These are phyloP conservation scores for Saccharomycopsis malanga DNA, from an alignment of 805 yeast species.

Conservation along the genomic window DNA sequence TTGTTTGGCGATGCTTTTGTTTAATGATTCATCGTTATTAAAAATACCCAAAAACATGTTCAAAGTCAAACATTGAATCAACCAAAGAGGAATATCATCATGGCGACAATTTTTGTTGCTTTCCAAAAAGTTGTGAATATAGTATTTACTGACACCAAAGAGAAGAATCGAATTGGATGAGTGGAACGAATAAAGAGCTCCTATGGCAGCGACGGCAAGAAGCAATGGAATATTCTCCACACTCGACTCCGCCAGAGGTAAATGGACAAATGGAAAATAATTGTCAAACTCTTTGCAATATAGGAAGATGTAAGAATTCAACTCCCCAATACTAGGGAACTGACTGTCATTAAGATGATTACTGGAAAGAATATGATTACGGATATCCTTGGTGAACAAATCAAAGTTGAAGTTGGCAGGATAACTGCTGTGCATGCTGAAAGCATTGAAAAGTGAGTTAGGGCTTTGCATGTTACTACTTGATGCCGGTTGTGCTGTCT, in stretches of 20 bases:
- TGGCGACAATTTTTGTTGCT: conserved; percentile 34
- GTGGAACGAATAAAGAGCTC: conserved; percentile 80
- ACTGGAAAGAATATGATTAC: conserved; percentile 39
- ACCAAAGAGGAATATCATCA: conserved; percentile 74
- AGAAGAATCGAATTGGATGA: conserved; percentile 66
- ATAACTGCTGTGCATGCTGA: conserved; percentile 11
- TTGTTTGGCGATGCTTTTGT: conserved; percentile 68
- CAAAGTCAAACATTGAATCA: conserved; percentile 75
- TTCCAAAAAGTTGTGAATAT: conserved; percentile 62
- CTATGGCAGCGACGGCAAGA: conserved; percentile 78
- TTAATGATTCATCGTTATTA: conserved; percentile 53
- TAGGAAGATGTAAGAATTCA: conserved; percentile 68
- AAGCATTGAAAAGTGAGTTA: background rate
- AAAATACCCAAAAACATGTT: conserved; percentile 80
- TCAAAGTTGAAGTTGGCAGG: conserved; percentile 15
- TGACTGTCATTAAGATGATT: conserved; percentile 51
- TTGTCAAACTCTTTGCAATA: conserved; percentile 73
- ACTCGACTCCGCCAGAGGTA: conserved; percentile 49
- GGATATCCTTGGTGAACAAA: conserved; percentile 16
- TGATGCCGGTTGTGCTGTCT: background rate
- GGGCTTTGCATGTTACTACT: background rate
- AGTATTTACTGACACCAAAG: conserved; percentile 59
- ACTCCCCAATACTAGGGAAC: conserved; percentile 69
- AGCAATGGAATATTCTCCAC: conserved; percentile 56
- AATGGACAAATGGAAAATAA: conserved; percentile 79